Percentiles rank a stretch among this genome's conserved stretches.
Evolutionary conservation across 83 land plant genomes (phyloP).

Genomic region (Diphasiastrum complanatum): DNA sequence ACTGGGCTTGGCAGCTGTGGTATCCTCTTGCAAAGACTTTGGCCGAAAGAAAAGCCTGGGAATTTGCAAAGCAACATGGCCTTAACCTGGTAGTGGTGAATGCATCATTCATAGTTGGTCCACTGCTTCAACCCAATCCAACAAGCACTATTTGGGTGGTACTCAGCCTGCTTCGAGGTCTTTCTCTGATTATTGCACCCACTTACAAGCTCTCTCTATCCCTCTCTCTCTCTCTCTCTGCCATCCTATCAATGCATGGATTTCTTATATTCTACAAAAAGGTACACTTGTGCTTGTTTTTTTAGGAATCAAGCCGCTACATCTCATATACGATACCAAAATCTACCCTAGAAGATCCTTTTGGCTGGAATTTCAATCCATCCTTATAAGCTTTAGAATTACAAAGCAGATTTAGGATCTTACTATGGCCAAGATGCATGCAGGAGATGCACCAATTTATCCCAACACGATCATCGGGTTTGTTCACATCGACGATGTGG

Average conservation of each 20-base stretch:
- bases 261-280: background rate
- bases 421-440: background rate
- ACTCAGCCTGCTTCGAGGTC: slow-evolving; percentile 38
- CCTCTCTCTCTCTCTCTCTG: background rate
- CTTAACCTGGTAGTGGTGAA: slow-evolving; percentile 79
- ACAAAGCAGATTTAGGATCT: background rate
- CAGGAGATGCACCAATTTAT: slow-evolving; percentile 43
- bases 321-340: slow-evolving; percentile 3
- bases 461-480: slow-evolving; percentile 73
- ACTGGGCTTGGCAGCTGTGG: slow-evolving; percentile 56
- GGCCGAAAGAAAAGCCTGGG: slow-evolving; percentile 80
- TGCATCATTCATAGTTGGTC: slow-evolving; percentile 87
- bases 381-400: background rate
- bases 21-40: slow-evolving; percentile 90
- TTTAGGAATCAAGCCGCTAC: too few relatives aligned
- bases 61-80: slow-evolving; percentile 45
- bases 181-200: too few relatives aligned
- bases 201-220: background rate
- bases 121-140: slow-evolving; percentile 63
- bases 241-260: too few relatives aligned
- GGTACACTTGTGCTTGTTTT: background rate
- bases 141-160: slow-evolving; percentile 63
- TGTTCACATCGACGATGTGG: slow-evolving; percentile 90
- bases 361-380: slow-evolving; percentile 26
- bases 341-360: too few relatives aligned